phyloP scores from a whole-genome alignment of 1,284 basidiomycete species.

The Sporisorium graminicola region DNA sequence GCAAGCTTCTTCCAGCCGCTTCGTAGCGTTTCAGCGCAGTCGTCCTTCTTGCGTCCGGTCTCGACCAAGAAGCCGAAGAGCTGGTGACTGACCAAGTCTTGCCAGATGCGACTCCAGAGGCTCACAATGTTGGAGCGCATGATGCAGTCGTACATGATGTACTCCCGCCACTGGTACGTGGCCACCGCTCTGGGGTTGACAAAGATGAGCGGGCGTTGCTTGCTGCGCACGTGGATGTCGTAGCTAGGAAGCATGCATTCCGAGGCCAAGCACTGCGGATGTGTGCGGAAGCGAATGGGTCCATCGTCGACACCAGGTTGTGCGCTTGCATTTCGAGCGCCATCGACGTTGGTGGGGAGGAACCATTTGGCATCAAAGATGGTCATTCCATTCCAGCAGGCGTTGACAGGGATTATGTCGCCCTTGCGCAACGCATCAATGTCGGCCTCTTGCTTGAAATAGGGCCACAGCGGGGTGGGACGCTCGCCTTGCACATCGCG shows the following conservation, averaged over 20 bases:
- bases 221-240: constrained; percentile 72
- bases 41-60: constrained; percentile 39
- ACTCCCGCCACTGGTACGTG: constrained; percentile 49
- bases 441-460: constrained; percentile 71
- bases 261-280: constrained; percentile 72
- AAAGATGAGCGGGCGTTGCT: constrained; percentile 70
- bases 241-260: constrained; percentile 76
- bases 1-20: constrained; percentile 25
- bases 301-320: constrained; percentile 55
- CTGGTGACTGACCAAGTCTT: constrained; percentile 50
- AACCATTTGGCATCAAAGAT: constrained; percentile 73
- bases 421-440: constrained; percentile 68
- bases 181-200: constrained; percentile 71
- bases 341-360: constrained; percentile 7
- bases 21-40: constrained; percentile 28
- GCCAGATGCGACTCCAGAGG: constrained; percentile 57
- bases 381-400: constrained; percentile 77
- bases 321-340: constrained; percentile 22
- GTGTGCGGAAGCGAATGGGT: constrained; percentile 73
- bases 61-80: constrained; percentile 52
- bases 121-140: constrained; percentile 51
- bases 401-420: constrained; percentile 71
- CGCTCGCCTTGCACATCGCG: constrained; percentile 62
- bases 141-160: constrained; percentile 52
- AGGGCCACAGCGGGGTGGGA: constrained; percentile 72